These are phyloP conservation scores for Dothistroma pini DNA, from an alignment of 2,329 filamentous ascomycete genomes.

Conservation along the genomic window DNA sequence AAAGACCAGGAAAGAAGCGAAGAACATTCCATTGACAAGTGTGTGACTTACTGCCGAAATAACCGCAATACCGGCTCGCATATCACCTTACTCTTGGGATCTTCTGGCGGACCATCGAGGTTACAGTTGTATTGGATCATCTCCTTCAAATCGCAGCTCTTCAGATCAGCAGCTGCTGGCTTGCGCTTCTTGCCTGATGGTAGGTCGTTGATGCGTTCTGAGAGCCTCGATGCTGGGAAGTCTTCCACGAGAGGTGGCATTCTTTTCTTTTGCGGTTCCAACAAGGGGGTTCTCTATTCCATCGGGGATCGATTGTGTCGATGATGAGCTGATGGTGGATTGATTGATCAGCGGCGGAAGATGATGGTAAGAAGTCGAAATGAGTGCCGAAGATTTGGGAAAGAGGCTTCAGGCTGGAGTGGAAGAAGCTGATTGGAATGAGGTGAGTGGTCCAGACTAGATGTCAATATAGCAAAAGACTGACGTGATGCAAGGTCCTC, in stretches of 20 bases:
- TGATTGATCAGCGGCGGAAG: constrained; percentile 1
- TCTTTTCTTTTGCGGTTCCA: constrained; percentile 4
- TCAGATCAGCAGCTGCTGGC: constrained; percentile 46
- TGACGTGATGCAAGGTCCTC: constrained; percentile 37
- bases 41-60: constrained; percentile 50
- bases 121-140: constrained; percentile 62
- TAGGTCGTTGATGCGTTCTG: constrained; percentile 50
- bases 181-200: constrained; percentile 53
- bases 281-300: neutral
- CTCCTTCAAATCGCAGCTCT: constrained; percentile 55
- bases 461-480: constrained; percentile 6
- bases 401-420: constrained; percentile 52
- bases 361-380: constrained; percentile 18
- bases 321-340: constrained; percentile 5
- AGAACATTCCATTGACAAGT: constrained; percentile 29
- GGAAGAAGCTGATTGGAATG: constrained; percentile 47
- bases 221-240: constrained; percentile 52
- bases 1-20: neutral
- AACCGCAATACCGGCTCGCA: constrained; percentile 58
- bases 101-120: constrained; percentile 43
- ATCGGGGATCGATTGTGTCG: neutral
- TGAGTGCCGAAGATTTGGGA: constrained; percentile 47
- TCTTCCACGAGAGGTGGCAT: constrained; percentile 57
- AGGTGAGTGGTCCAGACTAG: constrained; percentile 41
- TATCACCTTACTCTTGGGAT: constrained; percentile 42